phyloP scores from a whole-genome alignment of 2,329 filamentous ascomycete species.

The Colletotrichum echinochloae region DNA sequence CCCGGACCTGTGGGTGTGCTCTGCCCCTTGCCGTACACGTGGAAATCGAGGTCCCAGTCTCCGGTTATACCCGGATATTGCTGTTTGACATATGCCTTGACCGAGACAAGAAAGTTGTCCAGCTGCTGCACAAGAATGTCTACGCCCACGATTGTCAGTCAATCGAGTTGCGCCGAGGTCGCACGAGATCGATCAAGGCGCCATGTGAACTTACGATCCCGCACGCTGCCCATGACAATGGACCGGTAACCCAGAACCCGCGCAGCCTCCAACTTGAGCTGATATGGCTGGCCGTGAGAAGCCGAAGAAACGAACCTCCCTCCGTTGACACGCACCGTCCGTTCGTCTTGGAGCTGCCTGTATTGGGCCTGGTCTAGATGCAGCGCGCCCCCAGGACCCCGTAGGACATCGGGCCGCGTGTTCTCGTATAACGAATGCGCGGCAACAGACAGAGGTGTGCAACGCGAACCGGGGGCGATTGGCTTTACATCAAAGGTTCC shows the following conservation, averaged over 20 bases:
- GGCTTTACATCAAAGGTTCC: conserved; percentile 62
- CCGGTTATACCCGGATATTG: conserved; percentile 41
- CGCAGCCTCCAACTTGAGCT: conserved; percentile 63
- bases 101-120: conserved; percentile 48
- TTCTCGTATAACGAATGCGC: conserved; percentile 69
- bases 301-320: conserved; percentile 49
- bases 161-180: neutral
- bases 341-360: conserved; percentile 54
- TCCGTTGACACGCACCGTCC: conserved; percentile 54
- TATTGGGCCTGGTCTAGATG: conserved; percentile 56
- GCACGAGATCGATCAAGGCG: no score
- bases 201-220: conserved; percentile 7
- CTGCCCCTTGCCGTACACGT: conserved; percentile 55
- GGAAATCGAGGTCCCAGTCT: conserved; percentile 50
- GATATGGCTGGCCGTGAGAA: conserved; percentile 48
- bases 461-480: conserved; percentile 52
- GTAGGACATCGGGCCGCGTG: conserved; percentile 60
- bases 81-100: conserved; percentile 42
- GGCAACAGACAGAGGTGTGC: conserved; percentile 62
- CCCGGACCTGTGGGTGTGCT: conserved; percentile 45
- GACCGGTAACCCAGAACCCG: conserved; percentile 56
- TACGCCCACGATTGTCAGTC: neutral
- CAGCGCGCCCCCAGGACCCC: conserved; percentile 62
- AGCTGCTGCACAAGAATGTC: conserved; percentile 53
- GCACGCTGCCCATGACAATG: conserved; percentile 56